A percentile compares a stretch with the other conserved stretches of the same genome.
phyloP scores from a whole-genome alignment of 345 rosid species.

The Ailanthus altissimus region DNA sequence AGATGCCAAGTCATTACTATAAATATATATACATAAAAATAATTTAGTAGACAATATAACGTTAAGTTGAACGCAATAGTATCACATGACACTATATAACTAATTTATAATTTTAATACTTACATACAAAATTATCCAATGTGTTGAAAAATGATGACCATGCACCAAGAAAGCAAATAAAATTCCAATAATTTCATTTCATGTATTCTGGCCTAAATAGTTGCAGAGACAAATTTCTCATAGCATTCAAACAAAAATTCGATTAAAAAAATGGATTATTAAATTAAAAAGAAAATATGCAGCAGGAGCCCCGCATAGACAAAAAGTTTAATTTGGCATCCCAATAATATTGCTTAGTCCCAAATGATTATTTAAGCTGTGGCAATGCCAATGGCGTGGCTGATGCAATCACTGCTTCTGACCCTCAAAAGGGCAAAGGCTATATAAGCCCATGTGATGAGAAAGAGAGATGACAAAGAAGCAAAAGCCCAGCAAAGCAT shows the following conservation, averaged over 20 bases:
- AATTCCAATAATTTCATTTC: neutral
- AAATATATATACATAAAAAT: no score
- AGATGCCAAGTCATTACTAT: no score
- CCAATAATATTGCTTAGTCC: conserved; percentile 23
- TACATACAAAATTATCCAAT: neutral
- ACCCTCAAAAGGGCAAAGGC: conserved; percentile 24
- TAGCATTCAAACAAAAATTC: neutral
- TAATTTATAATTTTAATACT: no score
- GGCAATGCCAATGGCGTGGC: conserved; percentile 20
- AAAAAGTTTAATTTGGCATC: conserved; percentile 28
- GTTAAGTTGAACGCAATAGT: no score
- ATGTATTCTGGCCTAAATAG: neutral
- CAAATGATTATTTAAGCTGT: conserved; percentile 16
- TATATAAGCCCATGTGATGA: conserved; percentile 33
- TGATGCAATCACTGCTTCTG: conserved; percentile 31
- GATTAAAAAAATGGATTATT: neutral
- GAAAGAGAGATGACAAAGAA: conserved; percentile 15
- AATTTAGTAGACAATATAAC: no score
- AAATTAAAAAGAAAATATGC: neutral
- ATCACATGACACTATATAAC: no score
- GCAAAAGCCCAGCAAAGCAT: neutral
- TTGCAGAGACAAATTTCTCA: neutral
- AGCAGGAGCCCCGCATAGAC: conserved; percentile 9
- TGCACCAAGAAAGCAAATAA: neutral
- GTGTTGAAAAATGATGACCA: neutral